Evolutionary conservation across 2,329 filamentous ascomycete genomes (phyloP), one percentile per base, ranked within the genome.

Genomic region (Sclerotinia nivalis): DNA sequence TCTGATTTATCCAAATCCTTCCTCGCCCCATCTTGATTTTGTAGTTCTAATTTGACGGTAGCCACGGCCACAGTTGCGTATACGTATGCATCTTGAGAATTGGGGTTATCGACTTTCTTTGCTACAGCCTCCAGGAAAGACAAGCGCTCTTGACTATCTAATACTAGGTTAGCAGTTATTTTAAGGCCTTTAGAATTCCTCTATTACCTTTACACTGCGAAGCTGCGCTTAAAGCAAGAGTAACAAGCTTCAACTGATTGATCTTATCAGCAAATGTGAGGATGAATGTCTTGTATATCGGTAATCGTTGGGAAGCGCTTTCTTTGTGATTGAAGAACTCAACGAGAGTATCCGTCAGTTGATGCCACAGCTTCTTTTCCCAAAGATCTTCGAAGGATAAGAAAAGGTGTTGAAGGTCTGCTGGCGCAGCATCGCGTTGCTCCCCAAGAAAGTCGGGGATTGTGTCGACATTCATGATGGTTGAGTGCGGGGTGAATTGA

Each of bases 341-440:
- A 76, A 97, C 85, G 69, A 99, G 87, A 67, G 90, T 86, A 79
- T 97, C 91, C 49, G 96, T 99, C 75, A 99, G 91, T 83, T 99
- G 94, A 84, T 99, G 96, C 96, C 96, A 99, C 83, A 99, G 87
- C 84, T 97, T 97, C 78, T 95, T 90, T 85, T 99, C 96, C 96
- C 96, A 99, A 79, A 89, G 92, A 80, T 97, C 93, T 84, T 99
- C 96, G 75, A 99, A 97, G 77, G 91, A 89, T 77, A 99, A 87
- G 81, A 97, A 92, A 78, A 92, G 88, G 77, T 91, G 87, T 83
- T 97, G 94, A 67, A 97, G 88, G 80, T 97, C 92, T 76, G 93
- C 92, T 66, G 93, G 92, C 77, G 93, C 92, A 80, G 89, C 85
- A 79, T 97, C 93, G 80, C 93, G 91, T 87, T 96, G 92, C 76